Evolutionary conservation across 2,329 filamentous ascomycete species (phyloP), one percentile per base, ranked within the genome.

Genomic region (Geosmithia flava): DNA sequence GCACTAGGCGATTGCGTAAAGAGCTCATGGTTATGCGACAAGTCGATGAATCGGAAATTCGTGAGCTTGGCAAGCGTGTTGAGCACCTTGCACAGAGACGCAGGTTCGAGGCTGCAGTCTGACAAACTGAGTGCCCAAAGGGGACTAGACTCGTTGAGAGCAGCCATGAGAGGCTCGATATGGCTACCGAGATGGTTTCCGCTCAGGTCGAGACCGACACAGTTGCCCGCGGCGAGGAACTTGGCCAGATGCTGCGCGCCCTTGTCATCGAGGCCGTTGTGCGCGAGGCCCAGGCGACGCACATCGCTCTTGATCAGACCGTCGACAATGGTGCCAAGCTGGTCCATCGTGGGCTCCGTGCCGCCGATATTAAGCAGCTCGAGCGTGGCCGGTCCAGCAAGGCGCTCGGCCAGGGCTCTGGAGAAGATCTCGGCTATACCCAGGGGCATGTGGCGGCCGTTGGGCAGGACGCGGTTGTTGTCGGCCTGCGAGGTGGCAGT

Each of bases 161-260:
- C 70, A 2, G 68, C 66, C 3, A 75, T 74, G 46, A 84, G 63
- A 1, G 64, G 63, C 16, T 73, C 74, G 30, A 81, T 68, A 42
- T 76, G 70, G 30, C 78, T 71, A 43, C 70, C 64, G 17, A 83
- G 62, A 53, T 93, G 80, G 56, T 97, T 97, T 20, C 89, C 87
- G 41, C 89, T 88, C 13, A 97, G 68, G 62, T 97, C 93, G 4
- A 98, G 72, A 6, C 88, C 91, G 62, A 94, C 85, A 55, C 91
- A 97, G 46, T 82, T 75, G 0, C 85, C 84, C 20, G 80, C 81
- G 27, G 80, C 75, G 19, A 97, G 64, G 59, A 90, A 97, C 48
- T 78, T 78, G 29, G 84, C 75, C 29, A 96, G 77, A 58, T 95
- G 83, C 47, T 79, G 73, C 47, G 96, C 66, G 1, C 86, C 87